Conservation (phyloP, 2,329 filamentous ascomycete species). For the Pseudogymnoascus sp. region DNA sequence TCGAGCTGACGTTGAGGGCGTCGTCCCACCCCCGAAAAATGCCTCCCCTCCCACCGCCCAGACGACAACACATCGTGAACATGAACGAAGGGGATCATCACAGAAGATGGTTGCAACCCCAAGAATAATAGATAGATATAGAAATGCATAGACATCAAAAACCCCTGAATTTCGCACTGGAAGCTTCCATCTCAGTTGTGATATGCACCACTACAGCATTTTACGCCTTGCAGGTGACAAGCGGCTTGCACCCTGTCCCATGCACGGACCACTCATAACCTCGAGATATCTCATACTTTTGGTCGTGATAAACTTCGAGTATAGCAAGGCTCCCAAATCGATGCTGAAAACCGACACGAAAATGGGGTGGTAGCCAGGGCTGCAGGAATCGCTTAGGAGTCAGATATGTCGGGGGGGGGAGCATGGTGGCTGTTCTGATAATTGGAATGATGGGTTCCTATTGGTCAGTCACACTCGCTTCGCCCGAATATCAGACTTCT, state of each 20-base stretch:
- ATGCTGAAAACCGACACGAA: neutral
- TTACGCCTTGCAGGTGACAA: slow-evolving; percentile 11
- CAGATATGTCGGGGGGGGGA: neutral
- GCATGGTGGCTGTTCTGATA: neutral
- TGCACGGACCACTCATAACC: slow-evolving; percentile 9
- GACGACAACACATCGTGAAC: neutral
- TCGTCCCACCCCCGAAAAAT: neutral
- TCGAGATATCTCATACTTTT: slow-evolving; percentile 6
- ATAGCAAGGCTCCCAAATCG: neutral
- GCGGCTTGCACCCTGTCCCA: neutral
- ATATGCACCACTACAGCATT: neutral
- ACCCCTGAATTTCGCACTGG: neutral
- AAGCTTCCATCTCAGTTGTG: slow-evolving; percentile 5
- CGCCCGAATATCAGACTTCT: slow-evolving; percentile 9
- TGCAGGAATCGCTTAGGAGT: slow-evolving; percentile 9
- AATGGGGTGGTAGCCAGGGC: neutral
- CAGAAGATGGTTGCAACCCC: neutral
- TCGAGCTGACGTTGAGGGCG: neutral
- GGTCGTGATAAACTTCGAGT: slow-evolving; percentile 1
- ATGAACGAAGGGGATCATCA: neutral
- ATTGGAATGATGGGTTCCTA: neutral
- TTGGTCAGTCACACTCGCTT: slow-evolving; percentile 1
- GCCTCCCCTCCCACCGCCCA: neutral
- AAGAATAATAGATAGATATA: neutral
- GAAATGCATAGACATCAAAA: neutral